A percentile compares a stretch with the other conserved stretches of the same genome.
Evolutionary conservation across 2,329 filamentous ascomycete species (phyloP).

Genomic region (Paraphaeosphaeria sporulosa): DNA sequence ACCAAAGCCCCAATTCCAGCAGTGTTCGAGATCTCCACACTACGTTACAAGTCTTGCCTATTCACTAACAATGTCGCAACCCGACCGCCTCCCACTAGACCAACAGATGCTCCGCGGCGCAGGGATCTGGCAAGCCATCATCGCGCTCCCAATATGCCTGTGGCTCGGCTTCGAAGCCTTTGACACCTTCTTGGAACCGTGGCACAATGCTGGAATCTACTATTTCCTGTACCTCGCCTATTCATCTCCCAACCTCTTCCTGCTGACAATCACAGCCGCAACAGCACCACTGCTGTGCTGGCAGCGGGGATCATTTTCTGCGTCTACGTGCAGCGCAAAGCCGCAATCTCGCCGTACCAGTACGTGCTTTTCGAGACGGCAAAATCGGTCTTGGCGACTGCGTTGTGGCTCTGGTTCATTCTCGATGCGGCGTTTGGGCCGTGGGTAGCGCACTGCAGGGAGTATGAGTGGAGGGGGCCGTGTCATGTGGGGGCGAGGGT

Average conservation of each 20-base stretch:
- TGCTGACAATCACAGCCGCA: background rate
- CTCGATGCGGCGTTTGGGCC: constrained; percentile 17
- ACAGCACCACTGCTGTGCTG: constrained; percentile 15
- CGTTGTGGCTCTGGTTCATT: constrained; percentile 21
- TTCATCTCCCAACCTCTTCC: background rate
- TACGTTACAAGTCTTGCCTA: too few relatives aligned
- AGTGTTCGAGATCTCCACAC: too few relatives aligned
- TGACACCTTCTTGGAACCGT: constrained; percentile 4
- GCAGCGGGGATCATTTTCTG: constrained; percentile 19
- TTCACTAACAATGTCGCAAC: background rate
- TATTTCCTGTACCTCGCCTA: constrained; percentile 14
- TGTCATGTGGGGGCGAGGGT: constrained; percentile 1
- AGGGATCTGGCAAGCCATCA: constrained; percentile 16
- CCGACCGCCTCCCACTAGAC: constrained; percentile 1
- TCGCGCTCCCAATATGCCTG: constrained; percentile 14
- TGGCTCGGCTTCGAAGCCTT: constrained; percentile 13
- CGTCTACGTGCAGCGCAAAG: constrained; percentile 18
- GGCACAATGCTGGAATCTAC: constrained; percentile 1
- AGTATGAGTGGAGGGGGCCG: background rate
- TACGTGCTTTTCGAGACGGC: constrained; percentile 14
- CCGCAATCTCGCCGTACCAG: background rate
- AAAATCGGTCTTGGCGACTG: constrained; percentile 16
- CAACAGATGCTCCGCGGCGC: constrained; percentile 16
- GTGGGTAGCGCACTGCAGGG: background rate
- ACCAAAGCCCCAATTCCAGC: too few relatives aligned